Evolutionary conservation across 1,284 basidiomycete species (phyloP).

Genomic region (Irpex lacteus): DNA sequence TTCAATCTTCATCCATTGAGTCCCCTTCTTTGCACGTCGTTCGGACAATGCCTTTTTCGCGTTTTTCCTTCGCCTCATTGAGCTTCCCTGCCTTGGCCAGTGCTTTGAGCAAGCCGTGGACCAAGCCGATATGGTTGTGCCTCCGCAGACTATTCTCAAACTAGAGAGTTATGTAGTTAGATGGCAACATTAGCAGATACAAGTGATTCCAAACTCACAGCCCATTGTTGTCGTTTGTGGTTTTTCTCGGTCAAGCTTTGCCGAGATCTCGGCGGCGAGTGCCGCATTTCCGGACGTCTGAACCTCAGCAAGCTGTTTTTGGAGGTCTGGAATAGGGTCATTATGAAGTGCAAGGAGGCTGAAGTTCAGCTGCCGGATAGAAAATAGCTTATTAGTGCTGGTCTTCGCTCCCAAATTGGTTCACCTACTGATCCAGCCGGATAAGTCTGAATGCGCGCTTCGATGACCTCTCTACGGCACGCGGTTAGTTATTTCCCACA

Average conservation of each 20-base stretch:
- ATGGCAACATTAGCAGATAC: not conserved
- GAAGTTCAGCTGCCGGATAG: slow-evolving; percentile 72
- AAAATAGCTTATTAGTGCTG: not conserved
- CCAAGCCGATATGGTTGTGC: slow-evolving; percentile 82
- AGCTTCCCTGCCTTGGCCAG: slow-evolving; percentile 66
- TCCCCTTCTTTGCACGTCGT: slow-evolving; percentile 51
- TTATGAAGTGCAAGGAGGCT: slow-evolving; percentile 84
- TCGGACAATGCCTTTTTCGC: slow-evolving; percentile 51
- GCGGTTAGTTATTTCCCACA: not conserved
- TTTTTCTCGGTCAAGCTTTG: slow-evolving; percentile 74
- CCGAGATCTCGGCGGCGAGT: slow-evolving; percentile 51
- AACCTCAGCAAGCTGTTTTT: slow-evolving; percentile 53
- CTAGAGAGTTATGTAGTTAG: slow-evolving; percentile 32
- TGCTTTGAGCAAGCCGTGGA: slow-evolving; percentile 65
- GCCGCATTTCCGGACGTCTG: slow-evolving; percentile 39
- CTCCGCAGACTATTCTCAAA: slow-evolving; percentile 80
- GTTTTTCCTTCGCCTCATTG: slow-evolving; percentile 42
- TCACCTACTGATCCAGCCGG: slow-evolving; percentile 74
- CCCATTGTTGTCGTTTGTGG: slow-evolving; percentile 76
- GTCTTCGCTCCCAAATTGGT: not conserved
- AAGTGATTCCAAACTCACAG: slow-evolving; percentile 49
- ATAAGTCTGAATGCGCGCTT: slow-evolving; percentile 84
- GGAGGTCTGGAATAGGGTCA: slow-evolving; percentile 70
- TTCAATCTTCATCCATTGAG: slow-evolving; percentile 50
- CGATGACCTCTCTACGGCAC: slow-evolving; percentile 68